Percentiles rank a stretch among this genome's conserved stretches.
Evolutionary conservation across 2,329 filamentous ascomycete genomes (phyloP).

Genomic region (Beauveria varroae): DNA sequence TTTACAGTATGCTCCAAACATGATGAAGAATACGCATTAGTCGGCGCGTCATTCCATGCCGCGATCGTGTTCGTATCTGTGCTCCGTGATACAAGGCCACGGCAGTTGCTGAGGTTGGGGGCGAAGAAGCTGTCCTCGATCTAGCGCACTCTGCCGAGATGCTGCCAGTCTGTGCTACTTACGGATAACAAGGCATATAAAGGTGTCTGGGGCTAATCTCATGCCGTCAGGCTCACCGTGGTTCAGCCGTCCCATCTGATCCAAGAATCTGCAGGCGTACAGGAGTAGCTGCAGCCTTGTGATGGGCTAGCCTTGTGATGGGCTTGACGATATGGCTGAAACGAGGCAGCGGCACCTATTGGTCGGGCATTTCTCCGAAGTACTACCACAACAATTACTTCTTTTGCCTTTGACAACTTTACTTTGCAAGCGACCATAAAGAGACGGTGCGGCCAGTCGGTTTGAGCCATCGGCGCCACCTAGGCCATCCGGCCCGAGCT

Average conservation of each 20-base stretch:
- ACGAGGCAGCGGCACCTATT: background rate
- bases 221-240: background rate
- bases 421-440: background rate
- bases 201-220: background rate
- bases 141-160: background rate
- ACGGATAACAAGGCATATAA: background rate
- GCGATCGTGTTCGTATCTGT: background rate
- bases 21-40: background rate
- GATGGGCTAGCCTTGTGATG: background rate
- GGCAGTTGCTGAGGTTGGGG: too few relatives aligned
- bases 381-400: background rate
- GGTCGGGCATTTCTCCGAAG: background rate
- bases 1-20: background rate
- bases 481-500: background rate
- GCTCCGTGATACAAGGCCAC: too few relatives aligned
- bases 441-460: too few relatives aligned
- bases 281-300: background rate
- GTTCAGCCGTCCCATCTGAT: background rate
- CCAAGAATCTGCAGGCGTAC: background rate
- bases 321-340: background rate
- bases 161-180: background rate
- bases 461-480: too few relatives aligned
- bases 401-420: background rate
- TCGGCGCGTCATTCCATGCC: background rate
- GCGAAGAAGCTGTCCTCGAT: too few relatives aligned